A percentile compares a stretch with the other conserved stretches of the same genome.
Evolutionary conservation across 2,329 filamentous ascomycete genomes (phyloP).

Genomic region (Pseudocercospora vitis): DNA sequence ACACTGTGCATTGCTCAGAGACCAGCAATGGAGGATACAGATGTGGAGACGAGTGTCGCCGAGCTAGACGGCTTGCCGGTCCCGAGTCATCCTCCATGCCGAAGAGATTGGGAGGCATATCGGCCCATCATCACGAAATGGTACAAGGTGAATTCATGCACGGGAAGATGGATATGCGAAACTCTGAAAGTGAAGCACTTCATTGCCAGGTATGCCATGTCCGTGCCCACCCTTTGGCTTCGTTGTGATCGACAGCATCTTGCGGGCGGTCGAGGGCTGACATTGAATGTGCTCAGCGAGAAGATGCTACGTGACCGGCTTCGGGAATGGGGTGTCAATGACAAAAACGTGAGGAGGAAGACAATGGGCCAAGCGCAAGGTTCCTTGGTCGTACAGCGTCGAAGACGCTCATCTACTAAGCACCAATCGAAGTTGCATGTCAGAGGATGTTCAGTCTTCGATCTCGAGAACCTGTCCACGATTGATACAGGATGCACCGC

Average conservation of each 20-base stretch:
- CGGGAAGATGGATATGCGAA: slow-evolving; percentile 1
- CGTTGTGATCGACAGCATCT: neutral
- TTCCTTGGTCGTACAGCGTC: neutral
- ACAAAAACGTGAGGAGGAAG: neutral
- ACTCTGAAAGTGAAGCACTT: neutral
- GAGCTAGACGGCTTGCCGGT: neutral
- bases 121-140: slow-evolving; percentile 1
- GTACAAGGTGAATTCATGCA: slow-evolving; percentile 5
- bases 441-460: neutral
- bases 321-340: neutral
- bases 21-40: neutral
- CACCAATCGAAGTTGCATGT: neutral
- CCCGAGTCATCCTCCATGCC: neutral
- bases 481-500: neutral
- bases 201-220: neutral
- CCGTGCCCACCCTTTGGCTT: neutral
- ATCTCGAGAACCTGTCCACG: neutral
- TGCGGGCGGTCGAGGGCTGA: neutral
- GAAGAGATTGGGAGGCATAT: neutral
- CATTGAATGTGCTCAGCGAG: neutral
- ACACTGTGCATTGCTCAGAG: neutral
- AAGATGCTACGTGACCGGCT: slow-evolving; percentile 3
- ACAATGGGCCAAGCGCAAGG: neutral
- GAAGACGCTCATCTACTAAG: neutral
- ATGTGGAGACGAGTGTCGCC: neutral